Percentiles rank a stretch among this genome's conserved stretches.
Evolutionary conservation across 495 filamentous ascomycete species (phyloP).

Genomic region (Hypoxylon trugodes): DNA sequence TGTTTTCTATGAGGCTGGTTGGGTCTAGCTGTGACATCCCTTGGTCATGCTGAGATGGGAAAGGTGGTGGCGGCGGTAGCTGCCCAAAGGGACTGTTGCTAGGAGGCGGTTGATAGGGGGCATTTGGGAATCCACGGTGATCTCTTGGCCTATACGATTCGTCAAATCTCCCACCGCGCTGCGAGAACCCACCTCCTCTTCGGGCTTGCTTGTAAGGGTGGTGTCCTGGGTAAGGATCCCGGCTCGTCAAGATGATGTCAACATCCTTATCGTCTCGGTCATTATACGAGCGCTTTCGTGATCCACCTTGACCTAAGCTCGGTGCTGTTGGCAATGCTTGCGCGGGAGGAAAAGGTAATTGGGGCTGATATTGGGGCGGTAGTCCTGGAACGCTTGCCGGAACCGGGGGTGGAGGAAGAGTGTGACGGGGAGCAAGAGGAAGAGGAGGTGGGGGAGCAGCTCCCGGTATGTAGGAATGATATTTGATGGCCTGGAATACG

Average conservation of each 20-base stretch:
- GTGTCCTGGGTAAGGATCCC: slow-evolving; percentile 47
- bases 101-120: slow-evolving; percentile 20
- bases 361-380: slow-evolving; percentile 23
- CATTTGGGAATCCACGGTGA: slow-evolving; percentile 12
- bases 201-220: slow-evolving; percentile 77
- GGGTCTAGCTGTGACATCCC: slow-evolving; percentile 56
- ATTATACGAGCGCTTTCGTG: slow-evolving; percentile 67
- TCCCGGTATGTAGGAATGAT: slow-evolving; percentile 67
- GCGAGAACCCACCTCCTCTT: slow-evolving; percentile 64
- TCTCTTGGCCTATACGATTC: slow-evolving; percentile 40
- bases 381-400: slow-evolving; percentile 18
- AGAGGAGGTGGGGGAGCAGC: slow-evolving; percentile 49
- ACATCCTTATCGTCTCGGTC: slow-evolving; percentile 65
- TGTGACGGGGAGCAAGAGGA: slow-evolving; percentile 23
- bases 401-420: slow-evolving; percentile 37
- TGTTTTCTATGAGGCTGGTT: slow-evolving; percentile 73
- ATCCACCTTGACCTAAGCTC: slow-evolving; percentile 32
- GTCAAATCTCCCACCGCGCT: slow-evolving; percentile 57
- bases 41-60: slow-evolving; percentile 36
- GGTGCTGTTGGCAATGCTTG: slow-evolving; percentile 2
- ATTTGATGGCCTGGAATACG: slow-evolving; percentile 76
- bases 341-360: slow-evolving; percentile 14
- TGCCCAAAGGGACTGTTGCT: slow-evolving; percentile 32
- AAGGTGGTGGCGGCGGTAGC: slow-evolving; percentile 36
- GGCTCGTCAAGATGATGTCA: slow-evolving; percentile 53